Percentiles rank a stretch among this genome's conserved stretches.
Conservation (phyloP, 257 asterid genomes). For the Solanum infundibuliforme region DNA sequence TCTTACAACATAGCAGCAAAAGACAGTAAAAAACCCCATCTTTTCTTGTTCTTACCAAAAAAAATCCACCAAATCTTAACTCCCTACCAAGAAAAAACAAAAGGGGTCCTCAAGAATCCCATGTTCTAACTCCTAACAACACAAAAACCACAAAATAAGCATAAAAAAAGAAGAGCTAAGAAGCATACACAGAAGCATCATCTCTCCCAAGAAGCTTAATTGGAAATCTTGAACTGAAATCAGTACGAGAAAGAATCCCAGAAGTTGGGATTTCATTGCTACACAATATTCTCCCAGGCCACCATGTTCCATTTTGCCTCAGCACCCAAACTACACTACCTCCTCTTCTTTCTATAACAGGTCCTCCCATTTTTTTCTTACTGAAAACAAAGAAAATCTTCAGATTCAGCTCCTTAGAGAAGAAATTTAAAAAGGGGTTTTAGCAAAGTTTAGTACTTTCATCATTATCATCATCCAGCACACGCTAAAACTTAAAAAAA, state of each 20-base stretch:
- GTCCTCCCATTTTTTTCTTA: not conserved
- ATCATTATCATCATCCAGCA: not conserved
- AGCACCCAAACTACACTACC: constrained; percentile 23
- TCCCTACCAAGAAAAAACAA: not conserved
- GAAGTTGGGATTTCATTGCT: not conserved
- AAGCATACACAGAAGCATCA: constrained; percentile 22
- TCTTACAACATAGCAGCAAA: not conserved
- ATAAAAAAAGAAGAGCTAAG: not conserved
- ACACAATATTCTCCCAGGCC: constrained; percentile 14
- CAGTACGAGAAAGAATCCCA: not conserved
- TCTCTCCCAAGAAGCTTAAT: constrained; percentile 21
- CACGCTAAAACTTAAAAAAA: not conserved
- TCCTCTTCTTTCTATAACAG: not conserved
- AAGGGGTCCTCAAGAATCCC: not conserved
- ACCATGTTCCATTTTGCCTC: constrained; percentile 23
- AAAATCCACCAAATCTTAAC: not conserved
- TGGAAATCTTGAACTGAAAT: constrained; percentile 5
- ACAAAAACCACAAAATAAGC: not conserved
- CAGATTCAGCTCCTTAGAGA: not conserved
- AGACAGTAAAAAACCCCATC: not conserved
- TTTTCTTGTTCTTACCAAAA: not conserved
- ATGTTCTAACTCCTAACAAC: not conserved
- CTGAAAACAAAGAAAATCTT: not conserved
- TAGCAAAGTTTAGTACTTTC: not conserved
- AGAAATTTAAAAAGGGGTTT: not conserved